Conservation (phyloP, 805 yeast species). For the Zygotorulaspora danielsina region DNA sequence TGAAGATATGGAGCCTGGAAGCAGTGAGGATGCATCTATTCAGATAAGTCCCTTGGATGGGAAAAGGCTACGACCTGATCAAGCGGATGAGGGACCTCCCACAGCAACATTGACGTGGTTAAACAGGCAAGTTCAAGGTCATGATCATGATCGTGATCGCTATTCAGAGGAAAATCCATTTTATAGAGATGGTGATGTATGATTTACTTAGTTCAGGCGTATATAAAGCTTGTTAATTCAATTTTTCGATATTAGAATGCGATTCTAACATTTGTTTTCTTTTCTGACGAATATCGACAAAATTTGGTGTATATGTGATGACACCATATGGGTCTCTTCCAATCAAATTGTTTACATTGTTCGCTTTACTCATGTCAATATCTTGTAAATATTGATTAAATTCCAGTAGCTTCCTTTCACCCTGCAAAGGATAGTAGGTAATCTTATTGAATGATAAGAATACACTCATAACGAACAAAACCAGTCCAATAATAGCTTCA, state of each 20-base stretch:
- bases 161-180: constrained; percentile 14
- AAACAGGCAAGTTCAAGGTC: constrained; percentile 5
- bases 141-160: background rate
- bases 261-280: constrained; percentile 23
- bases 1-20: constrained; percentile 7
- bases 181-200: constrained; percentile 7
- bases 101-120: constrained; percentile 13
- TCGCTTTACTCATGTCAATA: constrained; percentile 31
- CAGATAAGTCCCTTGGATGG: constrained; percentile 18
- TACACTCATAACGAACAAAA: constrained; percentile 23
- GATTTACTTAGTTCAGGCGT: constrained; percentile 3
- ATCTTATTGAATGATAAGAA: constrained; percentile 28
- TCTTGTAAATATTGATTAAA: constrained; percentile 29
- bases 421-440: constrained; percentile 22
- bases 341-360: constrained; percentile 27
- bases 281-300: constrained; percentile 28
- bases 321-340: constrained; percentile 32
- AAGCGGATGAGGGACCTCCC: constrained; percentile 13
- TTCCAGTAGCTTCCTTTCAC: constrained; percentile 14
- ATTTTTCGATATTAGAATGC: constrained; percentile 13
- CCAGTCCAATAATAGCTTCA: constrained; percentile 27
- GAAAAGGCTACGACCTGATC: constrained; percentile 12
- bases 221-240: constrained; percentile 7
- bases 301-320: constrained; percentile 26
- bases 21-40: constrained; percentile 8